These are phyloP conservation scores for Monascus ruber DNA, from an alignment of 2,329 filamentous ascomycete genomes.

Conservation along the genomic window DNA sequence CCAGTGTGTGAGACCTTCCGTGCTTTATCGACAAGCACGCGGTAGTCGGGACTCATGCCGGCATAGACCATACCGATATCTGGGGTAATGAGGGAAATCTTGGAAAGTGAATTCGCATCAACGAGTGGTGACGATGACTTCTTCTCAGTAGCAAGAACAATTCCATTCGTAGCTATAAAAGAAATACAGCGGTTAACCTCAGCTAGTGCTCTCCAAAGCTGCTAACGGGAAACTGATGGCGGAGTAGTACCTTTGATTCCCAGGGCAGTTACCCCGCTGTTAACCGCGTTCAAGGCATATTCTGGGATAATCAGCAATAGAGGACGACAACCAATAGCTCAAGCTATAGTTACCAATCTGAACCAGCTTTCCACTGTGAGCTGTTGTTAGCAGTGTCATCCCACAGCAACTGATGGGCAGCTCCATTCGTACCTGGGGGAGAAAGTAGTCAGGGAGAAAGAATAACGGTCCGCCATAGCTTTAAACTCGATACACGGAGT, in stretches of 20 bases:
- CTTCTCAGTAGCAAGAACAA: constrained; percentile 98
- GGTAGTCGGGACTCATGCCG: constrained; percentile 97
- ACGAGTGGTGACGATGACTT: constrained; percentile 97
- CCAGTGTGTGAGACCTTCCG: constrained; percentile 96
- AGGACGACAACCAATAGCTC: not conserved
- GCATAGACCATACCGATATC: constrained; percentile 99
- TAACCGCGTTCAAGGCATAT: constrained; percentile 98
- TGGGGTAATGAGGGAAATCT: constrained; percentile 95
- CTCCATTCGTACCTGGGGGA: constrained; percentile 73
- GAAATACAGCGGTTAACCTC: constrained; percentile 3
- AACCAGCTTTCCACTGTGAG: constrained; percentile 83
- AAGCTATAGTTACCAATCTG: constrained; percentile 63
- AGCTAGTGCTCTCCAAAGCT: constrained; percentile 1
- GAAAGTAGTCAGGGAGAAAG: constrained; percentile 98
- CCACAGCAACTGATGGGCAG: constrained; percentile 8
- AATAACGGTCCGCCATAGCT: constrained; percentile 92
- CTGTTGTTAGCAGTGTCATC: constrained; percentile 33
- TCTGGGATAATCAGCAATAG: constrained; percentile 45
- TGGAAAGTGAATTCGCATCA: constrained; percentile 87
- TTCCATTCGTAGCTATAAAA: constrained; percentile 82
- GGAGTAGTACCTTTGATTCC: constrained; percentile 78
- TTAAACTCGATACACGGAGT: constrained; percentile 10
- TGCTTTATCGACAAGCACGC: constrained; percentile 92
- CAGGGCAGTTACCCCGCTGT: constrained; percentile 95
- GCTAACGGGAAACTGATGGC: constrained; percentile 1